Evolutionary conservation across 2,329 filamentous ascomycete species (phyloP), one percentile per base, ranked within the genome.

Genomic region (Hymenoscyphus fructigenus): DNA sequence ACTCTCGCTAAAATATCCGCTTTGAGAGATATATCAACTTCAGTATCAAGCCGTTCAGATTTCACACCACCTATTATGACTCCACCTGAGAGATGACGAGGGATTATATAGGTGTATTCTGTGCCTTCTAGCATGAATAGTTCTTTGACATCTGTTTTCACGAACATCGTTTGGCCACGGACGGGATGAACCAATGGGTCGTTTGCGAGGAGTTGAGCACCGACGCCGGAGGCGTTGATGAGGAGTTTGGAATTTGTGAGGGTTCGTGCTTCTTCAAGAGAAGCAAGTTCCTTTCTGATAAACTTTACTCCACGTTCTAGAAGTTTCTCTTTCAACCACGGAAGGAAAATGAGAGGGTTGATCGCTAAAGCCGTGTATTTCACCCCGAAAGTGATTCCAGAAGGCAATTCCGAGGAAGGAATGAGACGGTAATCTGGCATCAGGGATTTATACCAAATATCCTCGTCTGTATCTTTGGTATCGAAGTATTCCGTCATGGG

Each of bases 31-130:
- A 61, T 62, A 64, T 73, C 71, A 0, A 71, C 64, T 20, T 71
- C 67, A 1, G 65, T 34, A 65, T 72, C 71, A 9, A 72, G 34
- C 29, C 70, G 44, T 44, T 71, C 69, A n/a, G 67, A 68, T 59
- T 72, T 73, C 38, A 73, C 67, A 0, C 71, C 70, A 10, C 70
- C 70, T 29, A 73, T 66, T 5, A 72, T 72, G 12, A 71, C 71
- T 23, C 71, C 70, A 2, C 68, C 71, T 17, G 68, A 67, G n/a
- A 59, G 59, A 1, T 65, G 55, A 23, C 70, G 62, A 2, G 71
- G 71, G 63, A 73, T 73, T 10, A 73, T 59, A 55, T 73, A 73
- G 0, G 70, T 73, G 20, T 72, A 73, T 29, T 73, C 70, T 3
- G 64, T 68, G 1, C 70, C 70, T 29, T 73, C 70, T 3, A 67